phyloP scores from a whole-genome alignment of 306 rosid genomes.

The Vigna reflexopilosa region DNA sequence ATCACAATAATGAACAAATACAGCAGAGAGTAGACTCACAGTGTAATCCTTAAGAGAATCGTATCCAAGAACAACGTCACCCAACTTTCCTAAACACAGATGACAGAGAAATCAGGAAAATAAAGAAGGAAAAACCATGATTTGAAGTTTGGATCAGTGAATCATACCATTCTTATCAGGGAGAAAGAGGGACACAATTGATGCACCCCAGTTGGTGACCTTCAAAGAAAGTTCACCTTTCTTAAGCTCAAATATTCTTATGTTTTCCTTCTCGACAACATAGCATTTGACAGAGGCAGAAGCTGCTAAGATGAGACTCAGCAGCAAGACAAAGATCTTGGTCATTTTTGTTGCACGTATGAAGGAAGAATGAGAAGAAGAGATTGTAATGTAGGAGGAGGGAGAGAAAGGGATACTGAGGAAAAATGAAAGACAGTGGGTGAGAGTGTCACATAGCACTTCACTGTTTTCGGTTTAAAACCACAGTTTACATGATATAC shows the following conservation, averaged over 20 bases:
- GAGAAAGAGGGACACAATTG: constrained; percentile 49
- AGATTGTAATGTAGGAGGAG: neutral
- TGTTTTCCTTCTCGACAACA: constrained; percentile 15
- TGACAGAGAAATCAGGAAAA: constrained; percentile 12
- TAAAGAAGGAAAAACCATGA: neutral
- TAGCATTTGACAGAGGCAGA: constrained; percentile 41
- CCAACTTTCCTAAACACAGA: constrained; percentile 65
- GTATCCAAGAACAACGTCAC: constrained; percentile 83
- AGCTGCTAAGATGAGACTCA: constrained; percentile 36
- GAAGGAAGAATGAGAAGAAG: too few relatives aligned
- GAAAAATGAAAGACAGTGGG: neutral
- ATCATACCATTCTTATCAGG: constrained; percentile 52
- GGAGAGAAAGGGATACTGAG: neutral
- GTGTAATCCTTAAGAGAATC: constrained; percentile 67
- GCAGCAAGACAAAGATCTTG: constrained; percentile 38
- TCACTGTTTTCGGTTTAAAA: constrained; percentile 3
- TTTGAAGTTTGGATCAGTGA: neutral
- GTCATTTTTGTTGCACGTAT: constrained; percentile 31
- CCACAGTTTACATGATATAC: constrained; percentile 14
- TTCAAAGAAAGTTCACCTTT: constrained; percentile 52
- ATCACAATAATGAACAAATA: neutral
- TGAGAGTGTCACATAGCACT: neutral
- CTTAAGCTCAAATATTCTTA: constrained; percentile 52
- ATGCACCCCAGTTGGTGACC: constrained; percentile 60
- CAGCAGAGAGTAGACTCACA: constrained; percentile 31